Base-by-base conservation (phyloP, 495 filamentous ascomycete genomes). In the Daldinia concentrica region DNA sequence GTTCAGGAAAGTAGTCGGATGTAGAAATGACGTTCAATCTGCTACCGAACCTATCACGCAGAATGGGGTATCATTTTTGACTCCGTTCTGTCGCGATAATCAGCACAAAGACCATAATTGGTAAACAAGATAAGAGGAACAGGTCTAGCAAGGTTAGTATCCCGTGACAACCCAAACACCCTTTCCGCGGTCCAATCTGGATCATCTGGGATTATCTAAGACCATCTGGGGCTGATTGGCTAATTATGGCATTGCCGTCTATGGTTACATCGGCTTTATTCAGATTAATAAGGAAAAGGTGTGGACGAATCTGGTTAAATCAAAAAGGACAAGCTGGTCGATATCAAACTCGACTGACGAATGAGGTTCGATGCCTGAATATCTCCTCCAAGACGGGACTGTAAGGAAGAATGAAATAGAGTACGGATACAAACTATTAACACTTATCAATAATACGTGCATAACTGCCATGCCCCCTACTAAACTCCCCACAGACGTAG, bases 1-100 rank as follows among this genome's bases (percentile, higher is more conserved):
- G n/a, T 54, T 57, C 60, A 48, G 55, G 60, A 54, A 58, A 60
- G 65, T 45, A 69, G 64, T 56, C 50, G 69, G 54, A 39, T 67
- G 51, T 55, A 75, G 64, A 77, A 68, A 77, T 74, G 64, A 73
- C 59, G 52, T 51, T 62, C 39, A 77, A 77, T 76, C 64, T 75
- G 48, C 43, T 74, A 58, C 48, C 15, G 6, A 32, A 50, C 75
- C 72, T 75, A 77, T 77, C 72, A 75, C 69, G n/a, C n/a, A n/a
- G n/a, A n/a, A n/a, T n/a, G n/a, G n/a, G n/a, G n/a, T n/a, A n/a
- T n/a, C n/a, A n/a, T n/a, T n/a, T n/a, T n/a, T n/a, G n/a, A n/a
- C n/a, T n/a, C n/a, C n/a, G n/a, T n/a, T n/a, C n/a, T n/a, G n/a
- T n/a, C n/a, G n/a, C n/a, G 69, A 72, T 72, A 62, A 71, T 63